Base-by-base conservation (phyloP, 2,329 filamentous ascomycete species). In the Massarina eburnea region DNA sequence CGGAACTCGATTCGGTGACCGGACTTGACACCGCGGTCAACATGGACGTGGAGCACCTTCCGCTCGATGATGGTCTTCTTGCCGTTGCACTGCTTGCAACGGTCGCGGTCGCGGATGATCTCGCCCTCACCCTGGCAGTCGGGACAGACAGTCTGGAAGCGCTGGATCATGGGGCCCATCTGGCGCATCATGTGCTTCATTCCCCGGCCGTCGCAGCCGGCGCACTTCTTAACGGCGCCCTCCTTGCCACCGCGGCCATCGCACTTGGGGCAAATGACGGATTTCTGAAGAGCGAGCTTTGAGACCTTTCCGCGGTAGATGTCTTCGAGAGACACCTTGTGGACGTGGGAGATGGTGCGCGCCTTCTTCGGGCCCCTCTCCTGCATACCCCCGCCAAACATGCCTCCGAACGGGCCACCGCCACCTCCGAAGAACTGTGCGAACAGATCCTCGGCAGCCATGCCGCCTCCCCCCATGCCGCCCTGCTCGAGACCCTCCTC, bases 181-280 rank as follows among this genome's bases (percentile, higher is more conserved):
- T 99, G 94, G 70, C 95, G 88, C 94, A 99, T 96, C 92, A 99
- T 97, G 32, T 89, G 96, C 87, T 97, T 97, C 89, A 96, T 96
- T 74, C 94, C 94, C 55, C 88, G 84, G 57, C 94, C 94, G 64
- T 95, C 90, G 73, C 94, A 99, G 66, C 90, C 88, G 32, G 83
- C 69, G 75, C 94, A 99, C 65, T 88, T 89, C 78, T 91, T 92
- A 56, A 97, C 92, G n/a, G 94, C 89, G 55, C 94, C 94, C 57
- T 97, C 92, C 79, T 99, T 99, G 58, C 94, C 94, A 66, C 94
- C 94, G 49, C 91, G 84, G 54, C 94, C 94, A 48, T 94, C 87
- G 72, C 94, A 99, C 76, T 91, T 91, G 57, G 89, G 79, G 80
- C 94, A 99, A 74, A 99, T 94, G 71, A 99, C 86, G 10, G 92